Percentiles rank a stretch among this genome's conserved stretches.
These are phyloP conservation scores for Puccinia brachypodii DNA, from an alignment of 1,284 basidiomycete genomes.

Conservation along the genomic window DNA sequence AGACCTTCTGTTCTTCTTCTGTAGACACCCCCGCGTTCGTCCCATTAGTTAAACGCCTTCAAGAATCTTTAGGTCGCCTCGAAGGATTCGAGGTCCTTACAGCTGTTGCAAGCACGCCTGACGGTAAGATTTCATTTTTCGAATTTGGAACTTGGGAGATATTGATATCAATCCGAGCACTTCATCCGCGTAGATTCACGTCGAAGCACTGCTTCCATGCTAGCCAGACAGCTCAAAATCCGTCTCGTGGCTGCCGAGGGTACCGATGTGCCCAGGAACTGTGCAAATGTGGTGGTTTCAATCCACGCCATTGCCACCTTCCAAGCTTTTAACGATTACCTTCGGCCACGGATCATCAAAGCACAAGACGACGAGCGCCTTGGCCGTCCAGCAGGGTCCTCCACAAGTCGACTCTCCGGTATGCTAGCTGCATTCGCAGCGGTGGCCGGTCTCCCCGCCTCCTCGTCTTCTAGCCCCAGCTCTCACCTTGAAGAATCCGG, in stretches of 20 bases:
- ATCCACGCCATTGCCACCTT: constrained; percentile 96
- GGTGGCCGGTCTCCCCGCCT: constrained; percentile 60
- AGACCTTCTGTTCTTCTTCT: constrained; percentile 49
- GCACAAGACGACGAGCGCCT: constrained; percentile 59
- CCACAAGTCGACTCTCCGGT: constrained; percentile 68
- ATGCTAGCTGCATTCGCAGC: constrained; percentile 84
- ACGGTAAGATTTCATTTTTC: constrained; percentile 63
- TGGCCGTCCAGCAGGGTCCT: constrained; percentile 51
- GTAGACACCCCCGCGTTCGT: constrained; percentile 60
- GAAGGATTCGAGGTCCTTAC: constrained; percentile 92
- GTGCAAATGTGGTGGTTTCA: constrained; percentile 86
- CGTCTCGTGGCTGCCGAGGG: constrained; percentile 83
- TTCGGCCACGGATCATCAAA: constrained; percentile 83
- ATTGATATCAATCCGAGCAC: constrained; percentile 51
- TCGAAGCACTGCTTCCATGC: constrained; percentile 76
- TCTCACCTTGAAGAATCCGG: constrained; percentile 47
- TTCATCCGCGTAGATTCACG: constrained; percentile 73
- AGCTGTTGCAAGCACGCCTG: constrained; percentile 68
- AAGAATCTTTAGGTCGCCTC: constrained; percentile 87
- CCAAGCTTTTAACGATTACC: constrained; percentile 89
- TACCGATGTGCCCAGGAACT: constrained; percentile 76
- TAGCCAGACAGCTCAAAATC: constrained; percentile 82
- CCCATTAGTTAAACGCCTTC: constrained; percentile 86
- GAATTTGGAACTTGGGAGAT: constrained; percentile 1
- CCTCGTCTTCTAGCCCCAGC: constrained; percentile 61